Evolutionary conservation across 2,329 filamentous ascomycete genomes (phyloP), one percentile per base, ranked within the genome.

Genomic region (Diaporthe sp.): DNA sequence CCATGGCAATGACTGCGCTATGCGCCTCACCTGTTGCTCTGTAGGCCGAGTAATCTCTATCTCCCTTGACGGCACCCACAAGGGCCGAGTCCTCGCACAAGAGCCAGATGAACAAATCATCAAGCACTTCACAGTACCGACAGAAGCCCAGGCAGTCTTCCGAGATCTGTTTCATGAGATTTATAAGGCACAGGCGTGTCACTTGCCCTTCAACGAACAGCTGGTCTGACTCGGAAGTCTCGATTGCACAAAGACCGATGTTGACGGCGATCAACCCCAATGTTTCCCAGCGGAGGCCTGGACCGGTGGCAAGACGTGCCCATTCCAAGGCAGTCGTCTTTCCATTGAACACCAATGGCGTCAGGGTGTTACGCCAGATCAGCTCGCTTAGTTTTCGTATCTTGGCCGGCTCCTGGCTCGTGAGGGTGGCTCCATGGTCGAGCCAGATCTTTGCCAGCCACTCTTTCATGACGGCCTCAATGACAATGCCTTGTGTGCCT

Each of bases 271-370:
- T 81, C 59, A 83, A 73, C 8, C 82, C 82, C 37, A 84, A 79
- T n/a, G 83, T 80, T 53, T 83, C 82, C 83, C 83, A 84, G 59
- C 83, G 79, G 53, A 83, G 79, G 46, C 81, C 80, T 51, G 78
- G 77, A 0, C 82, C 82, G 2, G 81, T 82, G 7, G 78, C 79
- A 39, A 79, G 76, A 9, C 76, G 76, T 34, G 80, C 79, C 80
- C 81, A 84, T 49, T 81, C 75, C 61, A 78, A 73, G 3, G 79
- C 78, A 3, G 80, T 80, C 10, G 79, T 83, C 22, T 78, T 78
- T 25, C 81, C 79, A 22, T 81, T 77, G 55, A 81, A 81, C 1
- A 71, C 58, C 19, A 83, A 42, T 8, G 80, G 78, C 2, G 78
- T 81, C 72, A 82, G 76, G 0, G 82, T 83, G 49, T 84, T 84